Evolutionary conservation across 2,329 filamentous ascomycete genomes (phyloP), one percentile per base, ranked within the genome.

Genomic region (Sclerotinia sclerotiorum): DNA sequence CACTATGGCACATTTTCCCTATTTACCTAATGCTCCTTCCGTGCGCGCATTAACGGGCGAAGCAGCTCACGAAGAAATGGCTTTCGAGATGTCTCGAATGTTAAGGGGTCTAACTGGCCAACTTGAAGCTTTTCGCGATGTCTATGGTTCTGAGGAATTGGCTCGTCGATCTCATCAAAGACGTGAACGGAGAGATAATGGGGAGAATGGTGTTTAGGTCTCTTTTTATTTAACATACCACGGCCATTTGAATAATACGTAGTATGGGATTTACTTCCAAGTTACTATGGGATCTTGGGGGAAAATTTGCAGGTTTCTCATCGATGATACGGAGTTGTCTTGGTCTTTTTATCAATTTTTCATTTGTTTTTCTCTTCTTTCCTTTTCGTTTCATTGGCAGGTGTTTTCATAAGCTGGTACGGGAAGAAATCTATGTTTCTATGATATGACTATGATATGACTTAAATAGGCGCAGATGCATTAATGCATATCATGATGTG

Each of bases 11-110:
- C 68, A 72, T 57, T 72, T 76, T 46, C 74, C 74, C 27, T 17
- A 64, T 24, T 65, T 77, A 8, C 72, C 71, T 17, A 24, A 68
- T 52, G 72, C 73, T 42, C 76, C 76, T 46, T 76, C 74, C 8
- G 65, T 69, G 10, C 68, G 69, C 13, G 71, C 74, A 10, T 69
- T 78, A 2, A 71, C 72, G 32, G 74, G 75, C 13, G 70, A 68
- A 35, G 73, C 76, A 21, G 69, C 73, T 2, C 66, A 68, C 13
- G 68, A 70, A 5, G 75, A 77, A 39, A 74, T 78, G 73, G 54
- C 52, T 13, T 62, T 55, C 32, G 76, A 78, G 63, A 69, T 78
- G 13, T 69, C 68, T 17, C 67, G 74, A 11, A 70, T 72, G 32
- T 56, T 78, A 48, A 66, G 52, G 51, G 70, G 69, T 27, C 69